These are phyloP conservation scores for Phytophthora gonapodyides DNA, from an alignment of 352 stramenopile species.

Conservation along the genomic window DNA sequence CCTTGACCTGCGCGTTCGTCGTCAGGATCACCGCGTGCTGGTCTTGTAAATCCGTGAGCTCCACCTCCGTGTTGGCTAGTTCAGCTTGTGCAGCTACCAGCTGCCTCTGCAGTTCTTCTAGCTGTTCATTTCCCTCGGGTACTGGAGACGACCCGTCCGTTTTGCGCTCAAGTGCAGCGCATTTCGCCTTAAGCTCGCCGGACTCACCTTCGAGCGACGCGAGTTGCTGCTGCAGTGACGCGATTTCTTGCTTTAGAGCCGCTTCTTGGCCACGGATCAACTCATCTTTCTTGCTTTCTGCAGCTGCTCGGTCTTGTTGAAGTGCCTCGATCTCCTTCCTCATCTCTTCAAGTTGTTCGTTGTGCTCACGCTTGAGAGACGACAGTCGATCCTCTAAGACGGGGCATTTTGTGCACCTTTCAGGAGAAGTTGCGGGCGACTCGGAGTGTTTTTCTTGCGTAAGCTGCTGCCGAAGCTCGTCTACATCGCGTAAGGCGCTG, in stretches of 20 bases:
- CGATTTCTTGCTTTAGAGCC: constrained; percentile 26
- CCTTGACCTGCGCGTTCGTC: constrained; percentile 57
- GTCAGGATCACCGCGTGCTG: constrained; percentile 40
- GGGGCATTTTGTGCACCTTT: constrained; percentile 23
- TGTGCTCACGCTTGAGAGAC: constrained; percentile 19
- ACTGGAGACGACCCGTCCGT: neutral
- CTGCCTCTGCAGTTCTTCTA: constrained; percentile 24
- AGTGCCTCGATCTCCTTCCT: constrained; percentile 19
- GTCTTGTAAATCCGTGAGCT: constrained; percentile 48
- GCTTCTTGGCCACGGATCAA: constrained; percentile 22
- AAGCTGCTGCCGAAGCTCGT: constrained; percentile 22
- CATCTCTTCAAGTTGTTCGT: constrained; percentile 15
- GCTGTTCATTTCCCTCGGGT: constrained; percentile 7
- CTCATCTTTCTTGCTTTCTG: constrained; percentile 13
- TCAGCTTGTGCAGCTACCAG: constrained; percentile 14
- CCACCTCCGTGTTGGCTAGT: constrained; percentile 25
- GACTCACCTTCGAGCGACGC: constrained; percentile 19
- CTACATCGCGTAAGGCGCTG: constrained; percentile 4
- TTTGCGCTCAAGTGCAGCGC: constrained; percentile 13
- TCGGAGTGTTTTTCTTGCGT: constrained; percentile 8
- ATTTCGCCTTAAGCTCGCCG: constrained; percentile 15
- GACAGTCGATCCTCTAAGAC: constrained; percentile 14
- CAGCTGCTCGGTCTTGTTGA: constrained; percentile 10
- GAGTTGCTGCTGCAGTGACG: constrained; percentile 14
- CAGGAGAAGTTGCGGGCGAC: neutral